These are phyloP conservation scores for Tetrapyrgos nigripes DNA, from an alignment of 1,284 basidiomycete species.

Conservation along the genomic window DNA sequence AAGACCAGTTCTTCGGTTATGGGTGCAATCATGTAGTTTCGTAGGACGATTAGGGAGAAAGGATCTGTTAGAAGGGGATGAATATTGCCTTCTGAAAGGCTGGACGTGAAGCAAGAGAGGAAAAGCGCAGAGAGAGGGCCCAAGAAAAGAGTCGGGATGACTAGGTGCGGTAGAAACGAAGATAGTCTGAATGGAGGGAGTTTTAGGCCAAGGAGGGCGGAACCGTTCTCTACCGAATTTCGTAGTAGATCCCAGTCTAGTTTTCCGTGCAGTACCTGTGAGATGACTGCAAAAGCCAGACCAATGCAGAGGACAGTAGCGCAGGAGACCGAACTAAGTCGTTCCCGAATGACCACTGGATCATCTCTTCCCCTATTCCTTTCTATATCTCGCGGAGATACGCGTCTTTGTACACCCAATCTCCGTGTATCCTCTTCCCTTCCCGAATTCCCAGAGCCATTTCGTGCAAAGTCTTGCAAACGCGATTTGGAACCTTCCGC, in stretches of 20 bases:
- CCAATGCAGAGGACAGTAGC: constrained; percentile 61
- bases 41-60: constrained; percentile 45
- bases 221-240: constrained; percentile 2
- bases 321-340: constrained; percentile 62
- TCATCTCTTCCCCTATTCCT: constrained; percentile 72
- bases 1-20: constrained; percentile 95
- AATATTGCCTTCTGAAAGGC: not conserved
- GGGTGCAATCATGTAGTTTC: constrained; percentile 87
- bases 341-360: constrained; percentile 73
- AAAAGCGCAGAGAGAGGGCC: constrained; percentile 81
- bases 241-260: constrained; percentile 35
- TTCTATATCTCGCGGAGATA: not conserved
- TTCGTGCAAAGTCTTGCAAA: too few species aligned
- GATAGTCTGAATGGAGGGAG: constrained; percentile 11
- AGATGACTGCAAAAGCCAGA: constrained; percentile 48
- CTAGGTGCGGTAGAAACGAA: constrained; percentile 60
- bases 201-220: constrained; percentile 3
- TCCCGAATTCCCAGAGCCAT: too few species aligned
- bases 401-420: too few species aligned
- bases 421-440: constrained; percentile 30
- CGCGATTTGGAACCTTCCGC: too few species aligned
- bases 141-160: constrained; percentile 82
- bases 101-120: constrained; percentile 43
- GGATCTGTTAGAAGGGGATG: too few species aligned
- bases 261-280: constrained; percentile 30